Conservation (phyloP, 1,284 basidiomycete genomes). For the Ceratobasidium sp. region DNA sequence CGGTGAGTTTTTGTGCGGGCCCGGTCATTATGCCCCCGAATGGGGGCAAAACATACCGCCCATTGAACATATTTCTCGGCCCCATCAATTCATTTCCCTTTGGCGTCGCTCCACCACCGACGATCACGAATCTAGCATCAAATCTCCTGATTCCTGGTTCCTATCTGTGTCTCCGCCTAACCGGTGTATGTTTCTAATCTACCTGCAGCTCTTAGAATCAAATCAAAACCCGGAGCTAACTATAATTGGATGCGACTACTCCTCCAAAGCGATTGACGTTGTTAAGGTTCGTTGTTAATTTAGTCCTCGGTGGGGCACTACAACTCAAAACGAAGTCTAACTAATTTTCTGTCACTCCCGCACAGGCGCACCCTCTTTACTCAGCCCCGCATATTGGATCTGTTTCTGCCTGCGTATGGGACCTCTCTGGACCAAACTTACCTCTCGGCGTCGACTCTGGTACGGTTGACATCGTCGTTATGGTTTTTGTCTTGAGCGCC, state of each 20-base stretch:
- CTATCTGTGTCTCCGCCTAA: too few relatives aligned
- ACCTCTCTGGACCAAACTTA: slow-evolving; percentile 76
- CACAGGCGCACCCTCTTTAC: slow-evolving; percentile 78
- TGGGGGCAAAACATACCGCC: too few relatives aligned
- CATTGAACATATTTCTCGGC: neutral
- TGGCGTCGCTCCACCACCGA: neutral
- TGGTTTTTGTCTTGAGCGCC: slow-evolving; percentile 96
- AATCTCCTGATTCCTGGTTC: neutral
- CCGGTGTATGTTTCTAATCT: slow-evolving; percentile 1
- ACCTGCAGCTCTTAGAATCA: slow-evolving; percentile 68
- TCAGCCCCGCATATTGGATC: slow-evolving; percentile 72
- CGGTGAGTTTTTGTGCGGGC: slow-evolving; percentile 55
- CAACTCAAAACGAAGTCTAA: slow-evolving; percentile 6
- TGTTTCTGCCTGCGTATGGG: slow-evolving; percentile 90
- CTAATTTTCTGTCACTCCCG: neutral
- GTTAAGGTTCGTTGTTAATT: slow-evolving; percentile 71
- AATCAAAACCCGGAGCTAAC: slow-evolving; percentile 86
- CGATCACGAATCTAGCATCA: neutral
- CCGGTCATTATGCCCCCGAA: neutral
- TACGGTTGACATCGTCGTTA: slow-evolving; percentile 87
- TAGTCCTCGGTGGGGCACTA: neutral
- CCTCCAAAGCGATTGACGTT: slow-evolving; percentile 88
- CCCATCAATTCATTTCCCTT: neutral
- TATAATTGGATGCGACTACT: slow-evolving; percentile 91
- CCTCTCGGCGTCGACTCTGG: slow-evolving; percentile 74